Percentiles rank a stretch among this genome's conserved stretches.
Evolutionary conservation across 2,329 filamentous ascomycete genomes (phyloP).

Genomic region (Clonostachys chloroleuca): DNA sequence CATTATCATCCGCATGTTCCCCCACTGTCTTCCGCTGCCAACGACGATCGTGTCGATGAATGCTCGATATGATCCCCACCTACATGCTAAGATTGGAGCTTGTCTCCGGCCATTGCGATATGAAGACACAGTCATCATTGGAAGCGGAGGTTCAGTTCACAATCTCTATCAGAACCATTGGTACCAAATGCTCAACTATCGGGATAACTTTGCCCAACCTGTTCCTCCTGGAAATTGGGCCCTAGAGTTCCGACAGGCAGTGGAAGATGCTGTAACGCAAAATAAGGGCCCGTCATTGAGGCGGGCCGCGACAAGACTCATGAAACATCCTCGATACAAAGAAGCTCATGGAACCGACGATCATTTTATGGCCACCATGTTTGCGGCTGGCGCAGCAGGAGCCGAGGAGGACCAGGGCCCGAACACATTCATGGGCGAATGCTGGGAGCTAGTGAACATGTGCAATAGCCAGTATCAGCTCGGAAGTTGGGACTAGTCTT

Average conservation of each 20-base stretch:
- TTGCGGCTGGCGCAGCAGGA: constrained; percentile 50
- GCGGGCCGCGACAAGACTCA: constrained; percentile 52
- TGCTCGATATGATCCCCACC: constrained; percentile 31
- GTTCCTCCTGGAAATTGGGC: constrained; percentile 49
- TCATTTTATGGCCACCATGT: constrained; percentile 63
- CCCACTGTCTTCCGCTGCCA: no score
- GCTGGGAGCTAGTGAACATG: no score
- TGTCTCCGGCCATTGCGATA: constrained; percentile 49
- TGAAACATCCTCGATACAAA: constrained; percentile 63
- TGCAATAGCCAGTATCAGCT: no score
- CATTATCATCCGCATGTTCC: no score
- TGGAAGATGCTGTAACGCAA: constrained; percentile 50
- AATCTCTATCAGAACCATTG: constrained; percentile 67
- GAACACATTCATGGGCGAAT: background rate
- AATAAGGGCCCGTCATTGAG: constrained; percentile 46
- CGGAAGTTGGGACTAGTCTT: no score
- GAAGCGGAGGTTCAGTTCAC: constrained; percentile 60
- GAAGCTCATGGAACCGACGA: constrained; percentile 69
- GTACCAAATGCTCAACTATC: constrained; percentile 44
- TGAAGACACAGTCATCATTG: constrained; percentile 48
- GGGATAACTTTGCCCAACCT: no score
- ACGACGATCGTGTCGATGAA: constrained; percentile 21
- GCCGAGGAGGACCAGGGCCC: constrained; percentile 1
- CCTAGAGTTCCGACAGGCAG: constrained; percentile 61
- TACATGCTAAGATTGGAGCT: constrained; percentile 48